Base-by-base conservation (phyloP, 805 yeast species). In the Soucietia sequanensis region DNA sequence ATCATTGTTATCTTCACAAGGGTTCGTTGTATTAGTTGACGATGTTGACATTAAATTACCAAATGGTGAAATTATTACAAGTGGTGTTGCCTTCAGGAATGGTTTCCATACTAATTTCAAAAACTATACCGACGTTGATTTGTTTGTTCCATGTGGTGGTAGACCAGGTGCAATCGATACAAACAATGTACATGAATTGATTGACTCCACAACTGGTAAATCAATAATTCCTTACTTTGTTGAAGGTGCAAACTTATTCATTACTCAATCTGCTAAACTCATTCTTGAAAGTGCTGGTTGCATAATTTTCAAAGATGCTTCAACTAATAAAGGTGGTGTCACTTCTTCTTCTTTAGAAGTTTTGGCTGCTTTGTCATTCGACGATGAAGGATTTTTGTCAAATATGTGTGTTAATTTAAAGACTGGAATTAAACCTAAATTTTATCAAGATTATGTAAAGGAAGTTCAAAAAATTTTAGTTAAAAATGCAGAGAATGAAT, bases 81-180 rank as follows among this genome's bases (percentile, higher is more conserved):
- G 84, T 52, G 99, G 99, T 52, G 81, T 89, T 31, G 75, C 81
- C 13, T 93, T 90, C 71, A 80, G 99, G 68, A 93, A 91, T 66
- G 75, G 79, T 26, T 91, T 85, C 81, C 99, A 91, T 59, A 71
- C 87, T 46, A 77, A 80, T 47, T 58, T 84, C 40, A 75, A 78
- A 42, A 80, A 84, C 41, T 75, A 75, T 42, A 79, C 78, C 52
- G 78, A 76, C 26, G 72, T 89, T 42, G 89, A 88, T 51, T 68
- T 91, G 55, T 90, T 93, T 65, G 97, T 90, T 27, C 99, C 99
- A 39, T 91, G 99, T 65, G 99, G 99, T 62, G 99, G 99, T 49
- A 84, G 99, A 66, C 99, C 99, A 41, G 91, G 86, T 50, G 95
- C 98, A 14, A 81, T 91, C 59, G 95, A 90, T 60, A 79, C 90